A percentile compares a stretch with the other conserved stretches of the same genome.
These are phyloP conservation scores for Amylostereum areolatum DNA, from an alignment of 1,284 basidiomycete species.

Conservation along the genomic window DNA sequence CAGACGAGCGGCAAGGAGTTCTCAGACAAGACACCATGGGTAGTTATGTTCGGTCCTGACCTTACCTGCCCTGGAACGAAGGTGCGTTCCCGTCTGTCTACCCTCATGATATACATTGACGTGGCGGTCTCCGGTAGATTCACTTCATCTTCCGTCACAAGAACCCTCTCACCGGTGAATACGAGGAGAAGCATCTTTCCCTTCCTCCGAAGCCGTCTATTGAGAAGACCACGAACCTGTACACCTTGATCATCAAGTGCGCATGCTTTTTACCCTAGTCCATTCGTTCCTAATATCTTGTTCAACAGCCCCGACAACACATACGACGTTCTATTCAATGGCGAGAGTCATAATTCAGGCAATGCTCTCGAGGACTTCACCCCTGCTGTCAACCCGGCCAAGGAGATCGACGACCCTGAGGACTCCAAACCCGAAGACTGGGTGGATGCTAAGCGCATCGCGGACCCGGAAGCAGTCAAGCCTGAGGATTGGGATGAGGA, in stretches of 20 bases:
- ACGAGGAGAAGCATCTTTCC: conserved; percentile 95
- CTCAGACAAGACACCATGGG: conserved; percentile 96
- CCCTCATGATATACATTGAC: conserved; percentile 5
- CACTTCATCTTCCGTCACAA: conserved; percentile 99
- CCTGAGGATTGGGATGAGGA: conserved; percentile 97
- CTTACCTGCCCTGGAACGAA: conserved; percentile 83
- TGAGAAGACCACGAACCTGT: conserved; percentile 86
- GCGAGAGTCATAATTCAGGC: conserved; percentile 76
- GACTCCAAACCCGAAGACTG: conserved; percentile 91
- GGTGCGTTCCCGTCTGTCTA: conserved; percentile 33
- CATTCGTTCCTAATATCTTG: conserved; percentile 3
- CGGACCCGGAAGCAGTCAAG: conserved; percentile 85
- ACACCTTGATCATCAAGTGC: conserved; percentile 88
- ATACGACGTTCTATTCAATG: conserved; percentile 91
- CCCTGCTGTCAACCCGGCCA: conserved; percentile 90
- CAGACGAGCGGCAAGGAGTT: conserved; percentile 91
- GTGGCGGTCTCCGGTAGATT: conserved; percentile 41
- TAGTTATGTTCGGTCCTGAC: conserved; percentile 93
- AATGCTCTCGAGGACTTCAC: conserved; percentile 91
- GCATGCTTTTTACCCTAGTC: conserved; percentile 21
- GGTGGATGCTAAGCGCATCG: conserved; percentile 87
- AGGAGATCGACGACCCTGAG: conserved; percentile 90
- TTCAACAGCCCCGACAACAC: conserved; percentile 83
- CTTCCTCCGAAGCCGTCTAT: conserved; percentile 80
- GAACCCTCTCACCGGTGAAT: conserved; percentile 86